Evolutionary conservation across 2,329 filamentous ascomycete genomes (phyloP).

Genomic region (Parastagonospora nodorum): DNA sequence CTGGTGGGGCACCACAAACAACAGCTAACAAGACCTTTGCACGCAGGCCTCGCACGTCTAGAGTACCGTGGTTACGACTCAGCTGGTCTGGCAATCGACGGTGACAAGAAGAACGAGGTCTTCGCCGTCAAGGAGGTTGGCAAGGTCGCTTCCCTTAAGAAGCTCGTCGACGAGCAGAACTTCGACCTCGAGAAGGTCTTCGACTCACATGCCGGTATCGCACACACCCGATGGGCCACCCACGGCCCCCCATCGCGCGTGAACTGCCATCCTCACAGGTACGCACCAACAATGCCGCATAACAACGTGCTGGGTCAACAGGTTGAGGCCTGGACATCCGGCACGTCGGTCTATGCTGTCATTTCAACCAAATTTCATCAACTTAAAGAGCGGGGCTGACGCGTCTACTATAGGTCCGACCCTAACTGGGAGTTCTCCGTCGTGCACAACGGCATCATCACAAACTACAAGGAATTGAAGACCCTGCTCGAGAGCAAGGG

Average conservation of each 20-base stretch:
- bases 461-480: conserved; percentile 99
- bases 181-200: conserved; percentile 91
- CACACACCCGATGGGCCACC: conserved; percentile 98
- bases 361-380: conserved; percentile 7
- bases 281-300: conserved; percentile 57
- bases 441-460: conserved; percentile 99
- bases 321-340: conserved; percentile 14
- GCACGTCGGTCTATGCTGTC: conserved; percentile 10
- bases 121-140: conserved; percentile 98
- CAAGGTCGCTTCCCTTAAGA: conserved; percentile 96
- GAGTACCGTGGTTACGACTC: conserved; percentile 99
- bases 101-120: conserved; percentile 98
- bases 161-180: conserved; percentile 83
- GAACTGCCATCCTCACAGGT: conserved; percentile 99
- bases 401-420: conserved; percentile 70
- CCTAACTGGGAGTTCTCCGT: conserved; percentile 94
- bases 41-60: conserved; percentile 82
- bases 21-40: conserved; percentile 29
- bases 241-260: conserved; percentile 90
- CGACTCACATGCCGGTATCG: conserved; percentile 97
- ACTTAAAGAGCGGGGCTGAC: conserved; percentile 21
- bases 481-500: conserved; percentile 90
- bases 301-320: conserved; percentile 10
- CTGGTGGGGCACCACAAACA: conserved; percentile 7
- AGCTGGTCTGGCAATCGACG: conserved; percentile 91